A percentile compares a stretch with the other conserved stretches of the same genome.
These are phyloP conservation scores for Alternaria dauci DNA, from an alignment of 2,329 filamentous ascomycete genomes.

Conservation along the genomic window DNA sequence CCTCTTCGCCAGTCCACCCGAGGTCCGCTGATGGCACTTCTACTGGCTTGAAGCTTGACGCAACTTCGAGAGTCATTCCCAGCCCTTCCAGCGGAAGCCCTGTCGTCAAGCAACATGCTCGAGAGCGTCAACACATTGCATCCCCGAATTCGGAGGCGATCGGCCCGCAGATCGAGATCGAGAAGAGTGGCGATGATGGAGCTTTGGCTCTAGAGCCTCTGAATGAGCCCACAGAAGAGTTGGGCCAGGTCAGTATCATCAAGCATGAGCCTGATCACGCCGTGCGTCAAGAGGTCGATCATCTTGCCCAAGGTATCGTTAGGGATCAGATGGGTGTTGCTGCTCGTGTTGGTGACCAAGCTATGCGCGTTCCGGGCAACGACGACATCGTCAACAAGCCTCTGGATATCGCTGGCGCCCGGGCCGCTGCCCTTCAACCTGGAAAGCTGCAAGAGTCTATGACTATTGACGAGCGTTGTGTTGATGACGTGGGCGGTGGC, in stretches of 20 bases:
- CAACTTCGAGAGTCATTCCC: no score
- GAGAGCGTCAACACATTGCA: neutral
- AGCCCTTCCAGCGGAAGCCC: neutral
- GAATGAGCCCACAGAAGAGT: neutral
- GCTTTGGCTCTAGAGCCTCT: neutral
- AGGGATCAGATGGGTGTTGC: neutral
- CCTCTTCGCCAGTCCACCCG: neutral
- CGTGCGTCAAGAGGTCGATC: neutral
- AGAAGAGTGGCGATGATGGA: neutral
- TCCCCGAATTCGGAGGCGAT: no score
- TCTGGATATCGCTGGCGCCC: neutral
- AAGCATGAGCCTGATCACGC: neutral
- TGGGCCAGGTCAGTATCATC: neutral
- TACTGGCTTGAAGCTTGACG: no score
- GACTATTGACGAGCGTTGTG: neutral
- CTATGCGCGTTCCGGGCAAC: neutral
- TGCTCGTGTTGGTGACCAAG: neutral
- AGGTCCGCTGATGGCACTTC: neutral
- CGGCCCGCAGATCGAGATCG: neutral
- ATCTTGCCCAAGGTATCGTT: neutral
- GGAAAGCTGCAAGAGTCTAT: neutral
- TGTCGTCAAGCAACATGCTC: neutral
- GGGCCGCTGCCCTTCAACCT: neutral
- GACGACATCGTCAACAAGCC: neutral
- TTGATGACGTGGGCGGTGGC: neutral